Base-by-base conservation (phyloP, 2,329 filamentous ascomycete species). In the Elsinoe necatrix region DNA sequence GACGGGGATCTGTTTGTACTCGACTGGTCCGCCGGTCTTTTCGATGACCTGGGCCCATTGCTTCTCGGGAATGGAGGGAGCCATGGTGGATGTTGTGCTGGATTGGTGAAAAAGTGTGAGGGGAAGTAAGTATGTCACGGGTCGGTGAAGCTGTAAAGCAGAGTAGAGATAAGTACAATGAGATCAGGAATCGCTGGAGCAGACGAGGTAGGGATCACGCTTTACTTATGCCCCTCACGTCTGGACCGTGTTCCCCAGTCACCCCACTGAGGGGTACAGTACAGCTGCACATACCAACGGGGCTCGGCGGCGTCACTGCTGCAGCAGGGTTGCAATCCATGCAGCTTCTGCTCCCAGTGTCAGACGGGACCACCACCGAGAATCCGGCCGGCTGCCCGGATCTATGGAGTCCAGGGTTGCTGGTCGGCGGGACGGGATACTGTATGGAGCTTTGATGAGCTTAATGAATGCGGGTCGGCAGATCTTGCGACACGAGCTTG, bases 41-140 rank as follows among this genome's bases (percentile, higher is more conserved):
- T 95, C 87, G 65, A 93, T 79, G 64, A 97, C 88, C 74, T 93
- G 87, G 54, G 92, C 92, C 89, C 86, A 95, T 78, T 97, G 92
- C 72, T 84, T 84, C 52, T 79, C 81, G 58, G 92, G 92, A 67
- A 96, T 81, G 57, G 82, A 65, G 59, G 67, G 64, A 56, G 75
- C 67, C 75, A 79, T 79, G 29, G 25, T 52, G n/a, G 48, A 12
- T 52, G 31, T 16, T 4, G 31, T 39, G 20, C 25, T 52, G 20
- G 27, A 18, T 18, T 20, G 45, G 18, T 21, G 23, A 27, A 3
- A n/a, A 18, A 9, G 23, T 12, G 5, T 29, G 43, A 25, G 16
- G 4, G 4, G 18, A 43, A 9, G 41, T 27, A 45, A 18, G 41
- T 45, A 20, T 12, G 16, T 11, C n/a, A 5, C 23, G 18, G 9